A percentile compares a stretch with the other conserved stretches of the same genome.
These are phyloP conservation scores for Beauveria medogensis DNA, from an alignment of 2,329 filamentous ascomycete genomes.

Conservation along the genomic window DNA sequence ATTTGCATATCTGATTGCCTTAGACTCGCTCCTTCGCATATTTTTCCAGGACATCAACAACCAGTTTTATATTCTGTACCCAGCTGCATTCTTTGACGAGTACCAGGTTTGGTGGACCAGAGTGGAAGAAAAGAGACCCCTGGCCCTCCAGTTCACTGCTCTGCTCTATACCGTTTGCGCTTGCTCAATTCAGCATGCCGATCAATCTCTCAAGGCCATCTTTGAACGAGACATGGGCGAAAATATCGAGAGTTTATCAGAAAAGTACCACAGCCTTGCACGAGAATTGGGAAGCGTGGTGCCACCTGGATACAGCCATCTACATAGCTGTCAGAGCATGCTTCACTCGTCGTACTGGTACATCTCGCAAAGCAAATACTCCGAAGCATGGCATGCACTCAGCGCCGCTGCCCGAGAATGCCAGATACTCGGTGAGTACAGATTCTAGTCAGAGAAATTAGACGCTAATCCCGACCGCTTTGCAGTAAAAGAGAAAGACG, in stretches of 20 bases:
- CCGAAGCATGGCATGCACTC: constrained; percentile 30
- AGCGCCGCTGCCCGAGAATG: constrained; percentile 27
- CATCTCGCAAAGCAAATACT: constrained; percentile 27
- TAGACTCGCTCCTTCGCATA: constrained; percentile 30
- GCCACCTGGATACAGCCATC: constrained; percentile 24
- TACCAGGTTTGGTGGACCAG: constrained; percentile 29
- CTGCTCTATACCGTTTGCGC: constrained; percentile 31
- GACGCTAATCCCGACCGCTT: too few relatives aligned
- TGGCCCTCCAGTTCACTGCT: constrained; percentile 29
- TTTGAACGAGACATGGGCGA: constrained; percentile 25
- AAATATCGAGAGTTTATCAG: constrained; percentile 21
- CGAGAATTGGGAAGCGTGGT: constrained; percentile 25
- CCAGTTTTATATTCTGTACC: constrained; percentile 32
- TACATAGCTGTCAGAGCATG: constrained; percentile 27
- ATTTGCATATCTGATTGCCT: neutral
- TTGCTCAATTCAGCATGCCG: constrained; percentile 27
- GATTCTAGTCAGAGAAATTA: neutral
- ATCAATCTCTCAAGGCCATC: constrained; percentile 22
- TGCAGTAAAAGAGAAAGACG: constrained; percentile 25
- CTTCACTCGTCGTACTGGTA: constrained; percentile 31
- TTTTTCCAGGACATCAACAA: constrained; percentile 31
- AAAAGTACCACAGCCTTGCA: constrained; percentile 26
- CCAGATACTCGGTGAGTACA: constrained; percentile 21
- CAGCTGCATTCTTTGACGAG: constrained; percentile 26
- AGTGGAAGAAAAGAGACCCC: constrained; percentile 20